These are phyloP conservation scores for Tricholoma flavovirens DNA, from an alignment of 768 basidiomycete genomes.

Conservation along the genomic window DNA sequence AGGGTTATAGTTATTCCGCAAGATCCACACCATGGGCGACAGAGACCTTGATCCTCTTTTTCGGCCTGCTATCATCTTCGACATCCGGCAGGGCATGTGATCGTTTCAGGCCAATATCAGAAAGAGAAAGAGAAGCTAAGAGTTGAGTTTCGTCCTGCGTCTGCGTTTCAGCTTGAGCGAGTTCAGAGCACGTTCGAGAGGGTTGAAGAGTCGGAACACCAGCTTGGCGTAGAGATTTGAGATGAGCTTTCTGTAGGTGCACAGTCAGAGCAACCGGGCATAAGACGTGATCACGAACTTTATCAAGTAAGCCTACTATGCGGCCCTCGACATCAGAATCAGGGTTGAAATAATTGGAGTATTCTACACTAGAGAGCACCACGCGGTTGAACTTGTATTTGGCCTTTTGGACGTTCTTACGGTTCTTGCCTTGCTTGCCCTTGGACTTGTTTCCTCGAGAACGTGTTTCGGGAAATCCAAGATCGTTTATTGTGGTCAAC, in stretches of 20 bases:
- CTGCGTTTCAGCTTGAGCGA: constrained; percentile 22
- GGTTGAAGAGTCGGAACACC: constrained; percentile 5
- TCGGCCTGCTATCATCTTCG: constrained; percentile 24
- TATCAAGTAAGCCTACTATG: constrained; percentile 53
- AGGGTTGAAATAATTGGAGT: constrained; percentile 67
- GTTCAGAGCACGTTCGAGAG: constrained; percentile 2
- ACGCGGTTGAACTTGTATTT: constrained; percentile 53
- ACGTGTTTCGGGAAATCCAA: constrained; percentile 41
- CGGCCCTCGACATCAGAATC: constrained; percentile 51
- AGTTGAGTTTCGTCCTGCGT: constrained; percentile 30
- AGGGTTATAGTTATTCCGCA: constrained; percentile 47
- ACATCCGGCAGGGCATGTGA: constrained; percentile 21
- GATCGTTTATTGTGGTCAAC: constrained; percentile 40
- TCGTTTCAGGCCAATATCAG: constrained; percentile 26
- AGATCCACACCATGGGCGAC: constrained; percentile 65
- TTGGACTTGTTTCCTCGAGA: constrained; percentile 35
- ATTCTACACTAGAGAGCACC: constrained; percentile 39
- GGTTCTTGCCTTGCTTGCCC: constrained; percentile 35
- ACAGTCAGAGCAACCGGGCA: background rate
- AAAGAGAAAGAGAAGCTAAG: constrained; percentile 9
- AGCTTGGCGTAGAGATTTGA: constrained; percentile 4
- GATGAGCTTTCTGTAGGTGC: constrained; percentile 1
- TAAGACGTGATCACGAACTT: constrained; percentile 34
- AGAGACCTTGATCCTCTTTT: constrained; percentile 71
- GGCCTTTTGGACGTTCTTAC: constrained; percentile 49